Conservation (phyloP, 1,284 basidiomycete species). For the Puccinia brachypodii region DNA sequence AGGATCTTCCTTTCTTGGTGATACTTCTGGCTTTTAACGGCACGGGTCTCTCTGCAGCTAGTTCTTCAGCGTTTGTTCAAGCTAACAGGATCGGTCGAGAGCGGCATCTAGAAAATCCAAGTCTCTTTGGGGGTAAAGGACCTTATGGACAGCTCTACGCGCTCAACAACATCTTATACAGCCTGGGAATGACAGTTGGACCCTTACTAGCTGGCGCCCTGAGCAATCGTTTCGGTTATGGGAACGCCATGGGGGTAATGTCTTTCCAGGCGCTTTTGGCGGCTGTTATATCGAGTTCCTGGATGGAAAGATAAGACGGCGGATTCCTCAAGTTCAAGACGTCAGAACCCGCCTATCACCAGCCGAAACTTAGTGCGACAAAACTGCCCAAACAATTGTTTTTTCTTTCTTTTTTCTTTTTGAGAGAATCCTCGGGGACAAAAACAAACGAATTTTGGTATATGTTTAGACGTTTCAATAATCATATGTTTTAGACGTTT, state of each 20-base stretch:
- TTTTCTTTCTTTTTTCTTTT: too few relatives aligned
- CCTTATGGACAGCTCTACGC: constrained; percentile 47
- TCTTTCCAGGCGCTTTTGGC: constrained; percentile 14
- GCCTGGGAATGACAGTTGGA: constrained; percentile 44
- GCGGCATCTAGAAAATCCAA: not conserved
- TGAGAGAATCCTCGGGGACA: too few relatives aligned
- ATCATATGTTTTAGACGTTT: too few relatives aligned
- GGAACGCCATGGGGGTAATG: constrained; percentile 34
- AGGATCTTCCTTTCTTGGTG: constrained; percentile 3
- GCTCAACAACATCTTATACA: constrained; percentile 40
- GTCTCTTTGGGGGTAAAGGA: constrained; percentile 38
- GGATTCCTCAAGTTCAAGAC: not conserved
- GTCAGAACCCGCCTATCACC: not conserved
- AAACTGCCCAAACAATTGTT: too few relatives aligned
- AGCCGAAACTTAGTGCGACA: too few relatives aligned
- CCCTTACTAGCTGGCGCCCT: constrained; percentile 25
- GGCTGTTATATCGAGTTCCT: constrained; percentile 8
- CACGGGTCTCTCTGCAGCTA: constrained; percentile 27
- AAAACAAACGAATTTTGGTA: too few relatives aligned
- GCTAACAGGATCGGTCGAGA: constrained; percentile 24
- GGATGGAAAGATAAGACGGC: constrained; percentile 1
- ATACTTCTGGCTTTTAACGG: constrained; percentile 30
- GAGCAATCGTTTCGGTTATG: constrained; percentile 17
- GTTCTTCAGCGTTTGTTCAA: constrained; percentile 36
- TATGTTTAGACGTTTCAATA: too few relatives aligned